Base-by-base conservation (phyloP, 495 filamentous ascomycete species). In the Tuber aestivum region DNA sequence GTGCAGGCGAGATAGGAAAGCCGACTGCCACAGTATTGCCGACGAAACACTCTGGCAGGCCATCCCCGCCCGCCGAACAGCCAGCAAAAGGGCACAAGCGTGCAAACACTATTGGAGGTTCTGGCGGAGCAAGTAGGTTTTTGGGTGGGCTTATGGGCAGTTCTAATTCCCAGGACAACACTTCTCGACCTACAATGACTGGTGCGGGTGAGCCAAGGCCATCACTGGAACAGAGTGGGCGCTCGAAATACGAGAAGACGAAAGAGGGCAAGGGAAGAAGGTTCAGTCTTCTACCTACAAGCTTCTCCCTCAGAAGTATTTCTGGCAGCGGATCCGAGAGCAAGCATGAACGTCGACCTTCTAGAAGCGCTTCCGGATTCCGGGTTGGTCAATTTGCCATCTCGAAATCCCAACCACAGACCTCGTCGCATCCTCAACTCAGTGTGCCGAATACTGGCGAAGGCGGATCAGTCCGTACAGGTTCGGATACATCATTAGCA, bases 41-140 rank as follows among this genome's bases (percentile, higher is more conserved):
- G 21, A 77, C 44, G 78, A 71, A 75, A 79, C 73, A 86, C 87
- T 41, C 83, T 86, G 72, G 88, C 50, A 78, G 84, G 56, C 50
- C 86, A 86, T 71, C 84, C 85, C 70, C 83, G 85, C 48, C 86
- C 84, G 76, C 85, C 9, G 84, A 85, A 72, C 87, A 87, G 42
- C 82, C 84, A 2, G 75, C 69, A 12, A 93, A 91, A 84, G 90
- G 91, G n/a, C 94, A 97, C 86, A 94, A 93, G 84, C 88, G 94
- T 77, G 97, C 94, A 2, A 97, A 91, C 84, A 97, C 94, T 6
- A 90, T 97, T 79, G 91, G 93, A 48, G 91, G 93, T 75, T 89
- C 94, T 74, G 86, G 90, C 41, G 91, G 91, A 79, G 92, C 97
- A 83, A 89, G 92, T 74, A 90, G 94, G 50, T 91, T 91, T 74